Evolutionary conservation across 2,329 filamentous ascomycete genomes (phyloP).

Genomic region (Diaporthe citrichinensis): DNA sequence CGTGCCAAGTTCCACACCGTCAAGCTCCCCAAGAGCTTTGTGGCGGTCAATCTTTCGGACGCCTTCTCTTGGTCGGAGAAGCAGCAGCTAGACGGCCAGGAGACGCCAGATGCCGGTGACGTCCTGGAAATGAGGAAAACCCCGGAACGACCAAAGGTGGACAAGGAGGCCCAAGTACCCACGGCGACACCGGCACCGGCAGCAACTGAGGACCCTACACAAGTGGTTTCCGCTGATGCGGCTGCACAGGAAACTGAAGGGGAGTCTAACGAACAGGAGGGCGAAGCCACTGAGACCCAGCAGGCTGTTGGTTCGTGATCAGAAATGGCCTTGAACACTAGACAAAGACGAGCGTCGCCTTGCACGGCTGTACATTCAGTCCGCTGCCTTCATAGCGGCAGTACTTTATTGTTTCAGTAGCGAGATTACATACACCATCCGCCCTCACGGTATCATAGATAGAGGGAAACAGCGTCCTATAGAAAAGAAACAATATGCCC

Average conservation of each 20-base stretch:
- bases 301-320: slow-evolving; percentile 1
- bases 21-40: slow-evolving; percentile 76
- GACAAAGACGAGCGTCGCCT: background rate
- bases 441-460: background rate
- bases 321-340: background rate
- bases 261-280: slow-evolving; percentile 11
- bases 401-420: background rate
- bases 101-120: slow-evolving; percentile 39
- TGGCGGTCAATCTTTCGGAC: slow-evolving; percentile 75
- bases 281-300: slow-evolving; percentile 1
- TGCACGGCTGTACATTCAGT: background rate
- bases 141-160: slow-evolving; percentile 22
- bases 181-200: slow-evolving; percentile 16
- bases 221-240: slow-evolving; percentile 34
- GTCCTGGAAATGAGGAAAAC: slow-evolving; percentile 61
- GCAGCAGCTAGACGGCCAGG: slow-evolving; percentile 57
- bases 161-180: slow-evolving; percentile 6
- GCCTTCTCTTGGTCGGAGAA: slow-evolving; percentile 73
- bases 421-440: background rate
- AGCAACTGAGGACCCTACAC: slow-evolving; percentile 31
- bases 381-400: background rate
- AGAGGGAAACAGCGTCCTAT: slow-evolving; percentile 15
- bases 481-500: slow-evolving; percentile 17
- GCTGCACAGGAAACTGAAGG: slow-evolving; percentile 33
- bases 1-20: slow-evolving; percentile 94